phyloP scores from a whole-genome alignment of 1,284 basidiomycete genomes.

The Schizophyllum amplum region DNA sequence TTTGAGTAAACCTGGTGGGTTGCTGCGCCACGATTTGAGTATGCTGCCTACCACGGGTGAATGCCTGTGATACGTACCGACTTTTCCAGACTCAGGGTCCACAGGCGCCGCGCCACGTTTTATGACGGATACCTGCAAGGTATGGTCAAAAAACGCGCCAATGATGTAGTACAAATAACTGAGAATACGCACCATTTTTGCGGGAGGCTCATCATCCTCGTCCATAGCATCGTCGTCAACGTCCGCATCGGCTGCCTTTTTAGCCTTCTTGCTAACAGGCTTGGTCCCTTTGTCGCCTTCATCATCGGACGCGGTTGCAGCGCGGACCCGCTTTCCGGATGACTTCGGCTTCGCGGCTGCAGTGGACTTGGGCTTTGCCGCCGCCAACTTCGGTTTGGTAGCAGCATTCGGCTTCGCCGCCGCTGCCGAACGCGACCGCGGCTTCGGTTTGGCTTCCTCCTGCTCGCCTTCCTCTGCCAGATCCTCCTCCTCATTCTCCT shows the following conservation, averaged over 20 bases:
- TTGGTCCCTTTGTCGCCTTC: constrained; percentile 17
- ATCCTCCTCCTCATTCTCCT: constrained; percentile 13
- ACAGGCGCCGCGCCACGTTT: constrained; percentile 57
- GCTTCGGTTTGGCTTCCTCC: not conserved
- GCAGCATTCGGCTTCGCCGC: not conserved
- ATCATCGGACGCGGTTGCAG: constrained; percentile 15
- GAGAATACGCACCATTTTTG: constrained; percentile 30
- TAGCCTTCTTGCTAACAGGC: constrained; percentile 31
- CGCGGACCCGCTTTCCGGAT: constrained; percentile 18
- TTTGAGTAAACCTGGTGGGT: constrained; percentile 50
- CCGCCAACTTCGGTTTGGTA: not conserved
- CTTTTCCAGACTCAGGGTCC: constrained; percentile 39
- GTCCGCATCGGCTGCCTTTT: constrained; percentile 19
- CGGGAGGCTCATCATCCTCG: constrained; percentile 18
- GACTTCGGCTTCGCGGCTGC: constrained; percentile 22
- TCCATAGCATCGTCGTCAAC: constrained; percentile 15
- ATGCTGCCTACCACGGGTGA: not conserved
- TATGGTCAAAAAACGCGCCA: not conserved
- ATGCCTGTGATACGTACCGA: constrained; percentile 30
- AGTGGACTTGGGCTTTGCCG: no score
- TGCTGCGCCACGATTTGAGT: constrained; percentile 23
- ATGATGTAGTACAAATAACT: no score
- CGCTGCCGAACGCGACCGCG: not conserved
- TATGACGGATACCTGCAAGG: constrained; percentile 41
- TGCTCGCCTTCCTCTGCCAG: no score